Evolutionary conservation across 306 rosid genomes (phyloP), one percentile per base, ranked within the genome.

Genomic region (Acacia crassicarpa): DNA sequence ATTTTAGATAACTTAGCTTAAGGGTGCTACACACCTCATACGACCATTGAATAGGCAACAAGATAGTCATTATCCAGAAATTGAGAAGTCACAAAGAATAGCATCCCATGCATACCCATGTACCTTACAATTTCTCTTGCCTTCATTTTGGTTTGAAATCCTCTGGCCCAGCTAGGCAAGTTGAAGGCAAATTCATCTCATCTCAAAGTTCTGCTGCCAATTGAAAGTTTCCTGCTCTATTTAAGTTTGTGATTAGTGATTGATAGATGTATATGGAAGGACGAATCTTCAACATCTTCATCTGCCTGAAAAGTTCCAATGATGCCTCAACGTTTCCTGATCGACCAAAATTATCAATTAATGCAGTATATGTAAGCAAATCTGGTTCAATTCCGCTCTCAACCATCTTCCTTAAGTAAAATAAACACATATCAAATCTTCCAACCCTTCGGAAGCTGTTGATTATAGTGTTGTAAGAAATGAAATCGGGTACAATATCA

Each of bases 341-440:
- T 56, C 94, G 80, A 22, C 98, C 97, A 53, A 82, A 78, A 80
- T 85, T 74, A 79, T 89, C 90, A 84, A 92, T 92, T 71, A 92
- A 46, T 62, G 97, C 93, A 65, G 90, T 86, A 69, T 92, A 94
- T 67, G 94, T 91, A 79, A 92, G 94, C 91, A 91, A 82, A 90
- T 94, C 93, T 40, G 93, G 93, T 76, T 86, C 75, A 74, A 86
- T 85, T 44, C 94, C 86, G 53, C 46, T 90, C 72, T 87, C 90
- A 76, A 65, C 81, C 98, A 94, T 94, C 85, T 91, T 93, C 86
- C 82, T 85, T 65, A 87, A 90, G 83, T 85, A 92, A 9, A 73
- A 56, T 61, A 81, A 1, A 48, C 94, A 94, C 86, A 89, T 90
- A 38, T 38, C 93, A 35, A 78, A 72, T 87, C 94, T 90, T 78